Percentiles rank a stretch among this genome's conserved stretches.
These are phyloP conservation scores for Bifiguratus adelaidae DNA, from an alignment of 192 early-diverging fungal species.

Conservation along the genomic window DNA sequence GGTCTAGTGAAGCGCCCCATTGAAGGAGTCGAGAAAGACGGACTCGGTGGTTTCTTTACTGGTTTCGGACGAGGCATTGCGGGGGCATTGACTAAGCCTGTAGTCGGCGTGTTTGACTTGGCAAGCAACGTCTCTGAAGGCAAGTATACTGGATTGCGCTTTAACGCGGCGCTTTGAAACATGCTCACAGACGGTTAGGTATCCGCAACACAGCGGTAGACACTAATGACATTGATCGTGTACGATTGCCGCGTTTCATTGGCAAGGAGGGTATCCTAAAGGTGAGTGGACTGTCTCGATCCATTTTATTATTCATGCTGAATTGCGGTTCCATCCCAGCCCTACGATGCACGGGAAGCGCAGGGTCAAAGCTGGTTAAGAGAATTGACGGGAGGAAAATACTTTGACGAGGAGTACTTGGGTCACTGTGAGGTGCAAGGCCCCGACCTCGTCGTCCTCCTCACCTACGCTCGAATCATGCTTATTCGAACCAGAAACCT, in stretches of 20 bases:
- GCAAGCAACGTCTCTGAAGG: conserved; percentile 89
- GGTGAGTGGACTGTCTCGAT: conserved; percentile 19
- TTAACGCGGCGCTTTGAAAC: background rate
- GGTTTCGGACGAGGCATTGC: conserved; percentile 92
- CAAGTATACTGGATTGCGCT: conserved; percentile 4
- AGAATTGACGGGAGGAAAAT: conserved; percentile 64
- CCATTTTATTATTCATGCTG: background rate
- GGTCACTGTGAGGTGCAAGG: conserved; percentile 75
- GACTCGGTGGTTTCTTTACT: conserved; percentile 89
- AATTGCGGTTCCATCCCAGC: conserved; percentile 10
- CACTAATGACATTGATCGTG: conserved; percentile 73
- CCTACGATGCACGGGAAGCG: conserved; percentile 66
- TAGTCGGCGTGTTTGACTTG: conserved; percentile 91
- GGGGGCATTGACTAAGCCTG: conserved; percentile 91
- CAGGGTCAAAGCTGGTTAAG: conserved; percentile 82
- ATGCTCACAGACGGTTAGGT: conserved; percentile 18
- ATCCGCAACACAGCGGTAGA: conserved; percentile 91
- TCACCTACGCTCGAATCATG: conserved; percentile 71
- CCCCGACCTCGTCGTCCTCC: conserved; percentile 76
- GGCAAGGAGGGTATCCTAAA: conserved; percentile 76
- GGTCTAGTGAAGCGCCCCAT: conserved; percentile 85
- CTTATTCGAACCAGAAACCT: conserved; percentile 59
- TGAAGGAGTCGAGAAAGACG: conserved; percentile 80
- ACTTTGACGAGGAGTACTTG: conserved; percentile 75
- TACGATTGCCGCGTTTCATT: conserved; percentile 77